Evolutionary conservation across 495 filamentous ascomycete genomes (phyloP).

Genomic region (Podospora australis): DNA sequence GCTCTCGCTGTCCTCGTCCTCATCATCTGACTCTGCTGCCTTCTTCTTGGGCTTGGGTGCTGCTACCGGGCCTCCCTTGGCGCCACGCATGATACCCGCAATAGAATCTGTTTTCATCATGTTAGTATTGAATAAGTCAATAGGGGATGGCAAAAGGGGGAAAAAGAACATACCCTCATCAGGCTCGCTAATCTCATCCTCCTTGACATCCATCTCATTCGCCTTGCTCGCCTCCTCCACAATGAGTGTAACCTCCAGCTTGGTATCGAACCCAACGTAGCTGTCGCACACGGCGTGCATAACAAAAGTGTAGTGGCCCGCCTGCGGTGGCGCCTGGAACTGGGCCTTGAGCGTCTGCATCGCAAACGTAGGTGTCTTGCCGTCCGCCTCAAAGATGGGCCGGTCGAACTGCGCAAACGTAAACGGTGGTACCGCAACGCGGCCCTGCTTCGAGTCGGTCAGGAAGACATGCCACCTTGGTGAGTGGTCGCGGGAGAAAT

Average conservation of each 20-base stretch:
- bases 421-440: constrained; percentile 91
- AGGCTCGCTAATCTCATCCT: constrained; percentile 94
- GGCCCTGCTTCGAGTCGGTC: constrained; percentile 85
- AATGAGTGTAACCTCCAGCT: constrained; percentile 76
- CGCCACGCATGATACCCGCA: constrained; percentile 87
- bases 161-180: constrained; percentile 83
- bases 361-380: constrained; percentile 72
- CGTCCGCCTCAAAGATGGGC: constrained; percentile 64
- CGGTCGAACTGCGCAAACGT: constrained; percentile 87
- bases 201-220: constrained; percentile 60
- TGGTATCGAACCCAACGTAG: constrained; percentile 87
- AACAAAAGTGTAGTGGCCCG: constrained; percentile 84
- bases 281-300: constrained; percentile 90
- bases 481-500: constrained; percentile 79
- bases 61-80: constrained; percentile 62
- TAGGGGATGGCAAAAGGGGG: no score
- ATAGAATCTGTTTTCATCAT: constrained; percentile 68
- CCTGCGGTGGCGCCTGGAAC: constrained; percentile 91
- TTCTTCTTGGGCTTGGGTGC: constrained; percentile 48
- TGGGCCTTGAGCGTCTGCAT: constrained; percentile 96
- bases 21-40: constrained; percentile 36
- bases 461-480: constrained; percentile 92
- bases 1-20: constrained; percentile 70
- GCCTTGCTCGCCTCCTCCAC: constrained; percentile 90
- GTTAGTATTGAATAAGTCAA: no score